A percentile compares a stretch with the other conserved stretches of the same genome.
phyloP scores from a whole-genome alignment of 768 basidiomycete genomes.

The Rhodotorula diobovata region DNA sequence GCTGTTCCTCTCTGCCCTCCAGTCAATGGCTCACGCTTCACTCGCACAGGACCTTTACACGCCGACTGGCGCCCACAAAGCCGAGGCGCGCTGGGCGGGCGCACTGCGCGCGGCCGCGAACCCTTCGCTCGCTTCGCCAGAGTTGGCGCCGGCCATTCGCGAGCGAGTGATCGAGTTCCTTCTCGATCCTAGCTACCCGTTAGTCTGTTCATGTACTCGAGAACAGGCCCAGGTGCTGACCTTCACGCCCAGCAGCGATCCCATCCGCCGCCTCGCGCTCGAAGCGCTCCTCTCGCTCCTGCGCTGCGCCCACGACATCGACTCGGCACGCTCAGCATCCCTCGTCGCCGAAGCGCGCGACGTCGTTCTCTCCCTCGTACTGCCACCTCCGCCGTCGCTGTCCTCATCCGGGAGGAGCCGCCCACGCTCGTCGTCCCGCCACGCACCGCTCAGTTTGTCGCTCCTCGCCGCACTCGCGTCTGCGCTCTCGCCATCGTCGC shows the following conservation, averaged over 20 bases:
- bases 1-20: fast-evolving
- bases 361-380: slow-evolving; percentile 2
- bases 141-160: slow-evolving; percentile 10
- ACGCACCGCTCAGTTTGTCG: neutral
- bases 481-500: neutral
- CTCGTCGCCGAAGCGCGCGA: neutral
- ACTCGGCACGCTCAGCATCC: neutral
- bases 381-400: neutral
- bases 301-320: neutral
- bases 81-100: neutral
- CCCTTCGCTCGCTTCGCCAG: slow-evolving; percentile 2
- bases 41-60: slow-evolving; percentile 24
- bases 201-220: neutral
- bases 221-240: no score
- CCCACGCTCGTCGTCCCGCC: neutral
- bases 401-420: neutral
- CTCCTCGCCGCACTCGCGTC: neutral
- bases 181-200: neutral
- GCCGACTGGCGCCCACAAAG: neutral
- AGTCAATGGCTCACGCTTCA: no score
- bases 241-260: neutral
- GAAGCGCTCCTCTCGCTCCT: slow-evolving; percentile 3
- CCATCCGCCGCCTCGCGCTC: slow-evolving; percentile 15
- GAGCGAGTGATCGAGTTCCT: slow-evolving; percentile 22
- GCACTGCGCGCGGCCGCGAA: slow-evolving; percentile 9